A percentile compares a stretch with the other conserved stretches of the same genome.
Evolutionary conservation across 495 filamentous ascomycete species (phyloP).

Genomic region (Venustampulla echinocandica): DNA sequence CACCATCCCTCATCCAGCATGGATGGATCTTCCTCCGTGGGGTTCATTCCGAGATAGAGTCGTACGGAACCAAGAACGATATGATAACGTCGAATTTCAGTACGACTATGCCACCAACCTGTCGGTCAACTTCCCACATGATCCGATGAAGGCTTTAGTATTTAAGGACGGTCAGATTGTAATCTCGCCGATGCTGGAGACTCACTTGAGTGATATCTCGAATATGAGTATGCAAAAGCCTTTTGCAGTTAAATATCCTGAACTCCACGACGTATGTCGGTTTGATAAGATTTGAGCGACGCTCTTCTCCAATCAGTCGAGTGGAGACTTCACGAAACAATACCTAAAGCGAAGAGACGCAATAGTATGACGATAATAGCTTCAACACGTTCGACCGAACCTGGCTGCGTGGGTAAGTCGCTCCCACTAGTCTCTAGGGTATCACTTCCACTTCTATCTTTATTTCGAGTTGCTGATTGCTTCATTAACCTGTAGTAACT

Average conservation of each 20-base stretch:
- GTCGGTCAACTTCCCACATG: slow-evolving; percentile 21
- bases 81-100: slow-evolving; percentile 27
- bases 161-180: slow-evolving; percentile 18
- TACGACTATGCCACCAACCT: slow-evolving; percentile 22
- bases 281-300: slow-evolving; percentile 18
- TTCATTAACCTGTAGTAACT: no score
- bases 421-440: no score
- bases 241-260: slow-evolving; percentile 21
- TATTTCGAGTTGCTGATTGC: no score
- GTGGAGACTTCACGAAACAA: no score
- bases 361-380: no score
- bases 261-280: slow-evolving; percentile 20
- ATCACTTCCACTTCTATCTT: no score
- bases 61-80: slow-evolving; percentile 24
- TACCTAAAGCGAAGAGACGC: no score
- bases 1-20: slow-evolving; percentile 23
- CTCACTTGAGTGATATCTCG: slow-evolving; percentile 14
- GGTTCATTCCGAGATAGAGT: slow-evolving; percentile 25
- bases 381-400: no score
- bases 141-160: slow-evolving; percentile 18
- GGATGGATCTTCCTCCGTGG: slow-evolving; percentile 28
- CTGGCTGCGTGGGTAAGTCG: no score
- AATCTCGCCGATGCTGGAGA: slow-evolving; percentile 9
- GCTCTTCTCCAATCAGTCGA: no score
- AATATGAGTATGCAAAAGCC: slow-evolving; percentile 22